Evolutionary conservation across 192 early-diverging fungal genomes (phyloP).

Genomic region (Coemansia furcata): DNA sequence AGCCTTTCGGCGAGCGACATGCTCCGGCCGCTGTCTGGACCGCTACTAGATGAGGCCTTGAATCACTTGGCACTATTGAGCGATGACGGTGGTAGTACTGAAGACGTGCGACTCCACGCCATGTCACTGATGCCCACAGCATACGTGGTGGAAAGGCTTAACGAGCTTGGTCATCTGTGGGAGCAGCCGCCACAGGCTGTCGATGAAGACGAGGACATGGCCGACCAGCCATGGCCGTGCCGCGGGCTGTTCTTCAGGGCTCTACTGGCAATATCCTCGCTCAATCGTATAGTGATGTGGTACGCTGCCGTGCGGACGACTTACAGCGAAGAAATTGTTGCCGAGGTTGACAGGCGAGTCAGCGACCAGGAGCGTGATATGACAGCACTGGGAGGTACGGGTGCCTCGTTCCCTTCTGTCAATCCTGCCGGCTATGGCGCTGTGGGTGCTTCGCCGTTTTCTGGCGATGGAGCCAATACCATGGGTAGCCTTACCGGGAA

Average conservation of each 20-base stretch:
- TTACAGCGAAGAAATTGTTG: conserved; percentile 35
- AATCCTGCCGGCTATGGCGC: background rate
- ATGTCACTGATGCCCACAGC: conserved; percentile 27
- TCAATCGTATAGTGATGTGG: conserved; percentile 47
- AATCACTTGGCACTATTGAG: background rate
- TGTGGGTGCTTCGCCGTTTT: background rate
- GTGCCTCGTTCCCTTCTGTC: background rate
- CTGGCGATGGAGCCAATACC: background rate
- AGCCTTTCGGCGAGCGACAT: conserved; percentile 23
- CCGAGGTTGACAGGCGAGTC: conserved; percentile 19
- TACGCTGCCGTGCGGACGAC: conserved; percentile 29
- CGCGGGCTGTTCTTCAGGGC: conserved; percentile 38
- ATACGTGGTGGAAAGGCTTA: conserved; percentile 32
- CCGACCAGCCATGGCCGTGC: conserved; percentile 36
- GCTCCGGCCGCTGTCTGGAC: conserved; percentile 32
- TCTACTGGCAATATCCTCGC: conserved; percentile 42
- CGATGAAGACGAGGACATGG: background rate
- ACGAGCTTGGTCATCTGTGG: conserved; percentile 31
- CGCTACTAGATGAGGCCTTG: conserved; percentile 19
- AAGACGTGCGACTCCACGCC: conserved; percentile 17
- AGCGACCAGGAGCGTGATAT: background rate
- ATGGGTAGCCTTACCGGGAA: background rate
- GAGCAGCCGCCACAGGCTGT: conserved; percentile 13
- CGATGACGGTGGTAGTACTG: background rate
- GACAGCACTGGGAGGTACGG: background rate